Evolutionary conservation across 257 asterid species (phyloP), one percentile per base, ranked within the genome.

Genomic region (Nicotiana sylvestris): DNA sequence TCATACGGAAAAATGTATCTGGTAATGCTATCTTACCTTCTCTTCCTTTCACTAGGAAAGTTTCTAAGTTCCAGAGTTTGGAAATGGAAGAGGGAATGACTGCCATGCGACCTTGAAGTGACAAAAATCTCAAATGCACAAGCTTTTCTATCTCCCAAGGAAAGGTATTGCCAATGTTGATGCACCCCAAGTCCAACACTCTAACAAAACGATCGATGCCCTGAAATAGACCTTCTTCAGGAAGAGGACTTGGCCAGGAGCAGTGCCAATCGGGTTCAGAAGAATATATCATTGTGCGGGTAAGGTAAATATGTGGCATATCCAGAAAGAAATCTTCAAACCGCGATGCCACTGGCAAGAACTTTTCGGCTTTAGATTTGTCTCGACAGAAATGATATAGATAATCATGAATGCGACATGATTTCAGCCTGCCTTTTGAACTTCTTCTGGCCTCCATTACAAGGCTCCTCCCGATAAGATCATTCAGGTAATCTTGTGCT

Each of bases 1-100:
- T 27, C 79, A 84, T 80, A 21, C 12, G 17, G 84, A 81, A 84
- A 12, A 81, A 4, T 29, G 78, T 30, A 13, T 33, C 33, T 46
- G 83, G 87, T 51, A 81, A 81, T 30, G 25, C 2, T 46, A 72
- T 3, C 3, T 51, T n/a, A 5, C 17, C 29, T 2, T 9, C 8
- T 56, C 15, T 53, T 18, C 46, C n/a, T 4, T 4, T n/a, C 10
- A 27, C 17, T 18, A 58, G 10, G 4, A 84, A 12, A 49, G 78
- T 85, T 60, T 82, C 81, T 18, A 85, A 66, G 27, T 82, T 46
- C 76, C 81, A 46, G 17, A 85, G 79, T 21, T 33, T 77, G 64
- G 27, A 33, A 27, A 82, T 77, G 30, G 55, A 66, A 9, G 64
- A 30, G 37, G 80, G 87, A n/a, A 78, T 4, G 25, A 16, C 15